Conservation (phyloP, 2,329 filamentous ascomycete genomes). For the Fusarium sp. region DNA sequence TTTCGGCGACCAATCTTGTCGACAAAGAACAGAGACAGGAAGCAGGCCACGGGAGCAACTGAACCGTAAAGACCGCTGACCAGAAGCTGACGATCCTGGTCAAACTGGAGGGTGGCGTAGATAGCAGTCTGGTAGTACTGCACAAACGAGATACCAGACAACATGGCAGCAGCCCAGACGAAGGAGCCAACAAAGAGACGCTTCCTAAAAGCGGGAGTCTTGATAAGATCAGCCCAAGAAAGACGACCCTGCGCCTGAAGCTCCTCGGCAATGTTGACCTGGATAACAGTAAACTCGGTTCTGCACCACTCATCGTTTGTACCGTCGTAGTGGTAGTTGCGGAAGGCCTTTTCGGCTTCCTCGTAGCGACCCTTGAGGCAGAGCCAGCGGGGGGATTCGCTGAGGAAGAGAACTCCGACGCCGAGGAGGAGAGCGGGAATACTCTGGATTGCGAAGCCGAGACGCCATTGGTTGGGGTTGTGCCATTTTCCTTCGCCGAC, state of each 20-base stretch:
- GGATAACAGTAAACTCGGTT: constrained; percentile 47
- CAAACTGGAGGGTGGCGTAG: constrained; percentile 53
- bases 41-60: constrained; percentile 50
- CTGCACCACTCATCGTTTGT: constrained; percentile 51
- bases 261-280: constrained; percentile 51
- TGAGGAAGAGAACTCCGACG: constrained; percentile 48
- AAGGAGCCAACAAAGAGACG: constrained; percentile 53
- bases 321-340: constrained; percentile 49
- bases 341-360: constrained; percentile 49
- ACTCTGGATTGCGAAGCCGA: constrained; percentile 51
- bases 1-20: constrained; percentile 50
- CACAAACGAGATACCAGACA: constrained; percentile 55
- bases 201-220: constrained; percentile 48
- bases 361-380: constrained; percentile 50
- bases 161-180: constrained; percentile 55
- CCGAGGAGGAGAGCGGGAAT: constrained; percentile 50
- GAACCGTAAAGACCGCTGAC: constrained; percentile 54
- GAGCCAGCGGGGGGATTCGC: constrained; percentile 51
- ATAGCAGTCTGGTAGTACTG: constrained; percentile 56
- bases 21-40: constrained; percentile 52
- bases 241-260: constrained; percentile 39
- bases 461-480: constrained; percentile 51
- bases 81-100: constrained; percentile 50
- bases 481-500: constrained; percentile 52
- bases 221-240: constrained; percentile 48